Evolutionary conservation across 805 yeast genomes (phyloP).

Genomic region (Metschnikowia peoriensis): DNA sequence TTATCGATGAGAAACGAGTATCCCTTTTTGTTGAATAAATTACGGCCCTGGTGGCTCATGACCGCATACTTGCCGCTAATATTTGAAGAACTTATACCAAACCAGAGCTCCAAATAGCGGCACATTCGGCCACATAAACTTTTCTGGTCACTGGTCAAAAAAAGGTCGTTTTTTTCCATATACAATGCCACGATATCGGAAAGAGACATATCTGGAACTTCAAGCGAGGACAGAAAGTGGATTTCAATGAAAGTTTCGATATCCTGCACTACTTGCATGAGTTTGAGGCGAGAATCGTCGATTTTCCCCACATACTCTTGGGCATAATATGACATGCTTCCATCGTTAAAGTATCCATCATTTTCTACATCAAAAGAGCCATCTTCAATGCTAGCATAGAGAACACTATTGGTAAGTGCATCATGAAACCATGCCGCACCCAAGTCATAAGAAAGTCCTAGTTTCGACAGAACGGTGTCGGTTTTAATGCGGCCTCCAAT

Average conservation of each 20-base stretch:
- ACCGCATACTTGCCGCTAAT: slow-evolving; percentile 67
- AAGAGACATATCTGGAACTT: slow-evolving; percentile 51
- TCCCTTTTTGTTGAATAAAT: slow-evolving; percentile 65
- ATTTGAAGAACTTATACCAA: slow-evolving; percentile 65
- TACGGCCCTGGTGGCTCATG: slow-evolving; percentile 75
- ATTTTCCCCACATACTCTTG: slow-evolving; percentile 30
- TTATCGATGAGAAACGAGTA: slow-evolving; percentile 52
- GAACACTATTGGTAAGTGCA: slow-evolving; percentile 62
- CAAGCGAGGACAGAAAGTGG: slow-evolving; percentile 49
- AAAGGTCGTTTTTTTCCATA: slow-evolving; percentile 41
- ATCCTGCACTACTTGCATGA: slow-evolving; percentile 48
- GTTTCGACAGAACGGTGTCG: slow-evolving; percentile 10
- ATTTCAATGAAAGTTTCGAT: slow-evolving; percentile 58
- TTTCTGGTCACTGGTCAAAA: slow-evolving; percentile 52
- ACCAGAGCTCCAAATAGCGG: slow-evolving; percentile 73
- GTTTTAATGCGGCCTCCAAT: slow-evolving; percentile 27
- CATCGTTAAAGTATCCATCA: slow-evolving; percentile 51
- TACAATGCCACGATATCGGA: slow-evolving; percentile 49
- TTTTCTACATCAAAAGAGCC: slow-evolving; percentile 14
- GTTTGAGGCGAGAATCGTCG: slow-evolving; percentile 27
- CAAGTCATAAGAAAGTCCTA: slow-evolving; percentile 46
- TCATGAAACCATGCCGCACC: slow-evolving; percentile 96
- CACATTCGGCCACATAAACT: slow-evolving; percentile 49
- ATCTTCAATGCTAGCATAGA: slow-evolving; percentile 44
- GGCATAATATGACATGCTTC: slow-evolving; percentile 26